Conservation (phyloP, 768 basidiomycete species). For the Mycena indigotica region DNA sequence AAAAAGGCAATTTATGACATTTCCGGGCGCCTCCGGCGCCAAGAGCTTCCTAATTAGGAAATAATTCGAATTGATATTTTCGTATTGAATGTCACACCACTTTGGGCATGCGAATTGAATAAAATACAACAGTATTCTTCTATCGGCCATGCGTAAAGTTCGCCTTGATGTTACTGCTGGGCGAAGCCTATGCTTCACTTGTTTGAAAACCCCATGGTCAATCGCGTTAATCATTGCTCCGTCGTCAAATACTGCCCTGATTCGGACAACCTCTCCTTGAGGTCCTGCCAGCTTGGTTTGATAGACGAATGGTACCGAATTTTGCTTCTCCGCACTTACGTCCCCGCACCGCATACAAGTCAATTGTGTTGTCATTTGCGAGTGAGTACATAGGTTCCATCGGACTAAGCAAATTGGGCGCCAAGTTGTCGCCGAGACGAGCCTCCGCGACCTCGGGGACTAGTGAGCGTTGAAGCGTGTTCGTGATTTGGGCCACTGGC, state of each 20-base stretch:
- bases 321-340: background rate
- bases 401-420: background rate
- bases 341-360: conserved; percentile 13
- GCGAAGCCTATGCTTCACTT: background rate
- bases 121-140: no score
- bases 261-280: background rate
- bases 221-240: conserved; percentile 18
- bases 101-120: no score
- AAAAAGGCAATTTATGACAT: no score
- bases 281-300: background rate
- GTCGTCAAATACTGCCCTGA: conserved; percentile 14
- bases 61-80: no score
- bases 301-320: conserved; percentile 13
- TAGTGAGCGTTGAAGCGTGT: background rate
- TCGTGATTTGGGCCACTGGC: conserved; percentile 4
- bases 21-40: no score
- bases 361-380: conserved; percentile 8
- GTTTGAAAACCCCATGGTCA: conserved; percentile 3
- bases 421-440: conserved; percentile 7
- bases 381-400: conserved; percentile 4
- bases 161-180: background rate
- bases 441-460: conserved; percentile 19
- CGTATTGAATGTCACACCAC: no score
- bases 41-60: no score
- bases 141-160: conserved; percentile 22